Base-by-base conservation (phyloP, 441 rosid species). In the Oxalis stricta region DNA sequence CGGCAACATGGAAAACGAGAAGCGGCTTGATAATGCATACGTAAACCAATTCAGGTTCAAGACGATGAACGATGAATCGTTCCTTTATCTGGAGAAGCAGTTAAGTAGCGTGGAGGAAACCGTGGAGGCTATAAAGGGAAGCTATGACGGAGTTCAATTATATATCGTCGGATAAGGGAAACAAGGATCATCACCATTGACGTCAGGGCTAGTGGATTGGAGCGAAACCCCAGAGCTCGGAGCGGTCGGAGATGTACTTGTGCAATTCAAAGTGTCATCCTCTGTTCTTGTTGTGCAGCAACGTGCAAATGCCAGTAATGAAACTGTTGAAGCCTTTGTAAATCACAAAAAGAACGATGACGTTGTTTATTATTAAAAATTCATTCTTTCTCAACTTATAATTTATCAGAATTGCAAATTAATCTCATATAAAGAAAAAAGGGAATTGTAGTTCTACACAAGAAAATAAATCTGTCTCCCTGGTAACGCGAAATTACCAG, bases 211-310 rank as follows among this genome's bases (percentile, higher is more conserved):
- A n/a, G 30, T 42, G 0, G 61, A 60, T 31, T 59, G 64, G 69
- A 38, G 19, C 28, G 44, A 18, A 23, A 40, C 4, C 43, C 73
- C 69, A 10, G 64, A 60, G 28, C 35, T 68, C 34, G 73, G 67
- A 13, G 30, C 36, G 18, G 53, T 60, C 14, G 74, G 70, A 2
- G 64, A 53, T 24, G 33, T 60, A 4, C 35, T 69, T 45, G 40
- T 33, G 43, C 34, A 46, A 0, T 64, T 69, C 26, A 18, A 50
- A 18, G 56, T 31, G 44, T 59, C 46, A n/a, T 66, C 69, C 32
- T 68, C 66, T 1, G 64, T 69, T 50, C 60, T 60, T 10, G 67
- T 64, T 21, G 37, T 69, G 19, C 67, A 69, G 20, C 70, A 64
- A 35, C 57, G 48, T 34, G 22, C 15, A 0, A n/a, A 9, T 20